Evolutionary conservation across 331 rosid species (phyloP), one percentile per base, ranked within the genome.

Genomic region (Rosa hybrid): DNA sequence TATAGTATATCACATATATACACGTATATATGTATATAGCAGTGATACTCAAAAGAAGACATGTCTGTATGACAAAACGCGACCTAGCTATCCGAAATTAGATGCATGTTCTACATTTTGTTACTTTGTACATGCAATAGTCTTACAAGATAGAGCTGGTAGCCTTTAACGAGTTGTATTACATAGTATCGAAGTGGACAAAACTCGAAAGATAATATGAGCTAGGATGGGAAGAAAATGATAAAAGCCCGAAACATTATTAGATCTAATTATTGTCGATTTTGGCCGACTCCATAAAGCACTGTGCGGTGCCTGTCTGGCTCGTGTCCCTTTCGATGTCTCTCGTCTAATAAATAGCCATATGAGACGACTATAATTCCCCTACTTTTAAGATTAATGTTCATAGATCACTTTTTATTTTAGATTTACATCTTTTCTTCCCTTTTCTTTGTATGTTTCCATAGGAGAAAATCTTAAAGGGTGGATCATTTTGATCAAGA

Each of bases 321-420:
- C 85, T 85, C 74, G 71, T 14, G 90, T 91, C 97, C 82, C 83
- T 90, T 90, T 90, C 96, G 78, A 69, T 85, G 92, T 88, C 94
- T 87, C 60, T 68, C 84, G 62, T 70, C 87, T 57, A 83, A 78
- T 85, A 82, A 89, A 85, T 86, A 77, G 88, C 72, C 68, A 78
- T 68, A 67, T 82, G 16, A 71, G 71, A 73, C 83, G 62, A 77
- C 63, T n/a, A 56, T n/a, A 56, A 20, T 7, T n/a, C 25, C 60
- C 23, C 20, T 18, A 7, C 23, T 54, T 54, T 1, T 54, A 6
- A 54, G 23, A 18, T 18, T 6, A 53, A 45, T 45, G 49, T 45
- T 3, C 49, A 45, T 45, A 45, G 12, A 45, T 1, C 12, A 9
- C 49, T 2, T 45, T 45, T 34, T 45, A 45, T 45, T 45, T 34